Conservation (phyloP, 805 yeast species). For the Suhomyces xylopsoci region DNA sequence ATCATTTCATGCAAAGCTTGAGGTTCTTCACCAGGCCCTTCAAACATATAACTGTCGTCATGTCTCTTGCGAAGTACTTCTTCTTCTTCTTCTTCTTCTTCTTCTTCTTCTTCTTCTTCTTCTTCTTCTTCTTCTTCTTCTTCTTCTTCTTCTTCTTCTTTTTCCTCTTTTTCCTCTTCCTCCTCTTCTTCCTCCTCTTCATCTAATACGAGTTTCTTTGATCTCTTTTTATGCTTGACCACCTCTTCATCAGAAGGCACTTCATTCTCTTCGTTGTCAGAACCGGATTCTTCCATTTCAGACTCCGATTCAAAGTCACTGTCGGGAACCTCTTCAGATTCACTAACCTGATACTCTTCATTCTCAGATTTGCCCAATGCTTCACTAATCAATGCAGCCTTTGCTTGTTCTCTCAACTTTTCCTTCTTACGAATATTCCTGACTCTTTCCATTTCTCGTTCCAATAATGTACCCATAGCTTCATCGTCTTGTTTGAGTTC, state of each 20-base stretch:
- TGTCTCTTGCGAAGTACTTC: conserved; percentile 10
- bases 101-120: conserved; percentile 13
- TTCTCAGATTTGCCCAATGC: conserved; percentile 16
- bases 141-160: conserved; percentile 3
- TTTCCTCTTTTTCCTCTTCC: conserved; percentile 7
- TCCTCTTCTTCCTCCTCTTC: conserved; percentile 16
- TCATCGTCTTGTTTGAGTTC: conserved; percentile 44
- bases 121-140: conserved; percentile 11
- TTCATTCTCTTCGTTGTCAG: background rate
- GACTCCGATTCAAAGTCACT: conserved; percentile 12
- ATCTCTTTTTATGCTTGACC: conserved; percentile 5
- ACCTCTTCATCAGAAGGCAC: background rate
- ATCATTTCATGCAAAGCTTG: conserved; percentile 11
- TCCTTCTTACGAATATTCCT: conserved; percentile 44
- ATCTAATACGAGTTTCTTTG: conserved; percentile 8
- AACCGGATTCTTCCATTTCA: background rate
- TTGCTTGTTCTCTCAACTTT: conserved; percentile 36
- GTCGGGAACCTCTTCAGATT: conserved; percentile 15
- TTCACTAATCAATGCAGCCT: conserved; percentile 26
- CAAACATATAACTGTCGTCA: conserved; percentile 32
- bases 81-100: conserved; percentile 5
- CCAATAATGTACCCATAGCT: conserved; percentile 43
- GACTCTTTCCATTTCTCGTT: conserved; percentile 50
- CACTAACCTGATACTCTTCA: conserved; percentile 11
- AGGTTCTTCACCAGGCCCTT: conserved; percentile 12